Base-by-base conservation (phyloP, 2,329 filamentous ascomycete species). In the Calonectria fujianensis region DNA sequence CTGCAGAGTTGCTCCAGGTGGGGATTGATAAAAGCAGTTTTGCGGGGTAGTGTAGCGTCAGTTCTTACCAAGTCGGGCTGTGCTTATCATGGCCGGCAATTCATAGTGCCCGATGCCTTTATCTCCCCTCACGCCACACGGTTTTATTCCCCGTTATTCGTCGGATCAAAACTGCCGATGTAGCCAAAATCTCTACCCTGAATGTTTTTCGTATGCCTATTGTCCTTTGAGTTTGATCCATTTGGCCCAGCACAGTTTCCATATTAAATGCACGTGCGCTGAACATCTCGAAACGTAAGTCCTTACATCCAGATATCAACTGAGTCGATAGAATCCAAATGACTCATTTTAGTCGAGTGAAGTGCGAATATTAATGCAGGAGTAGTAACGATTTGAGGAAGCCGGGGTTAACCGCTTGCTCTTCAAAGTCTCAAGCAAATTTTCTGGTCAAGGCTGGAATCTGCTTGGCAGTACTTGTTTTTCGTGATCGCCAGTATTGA, bases 151-250 rank as follows among this genome's bases (percentile, higher is more conserved):
- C 57, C 57, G 57, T 63, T 29, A 63, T 63, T 63, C 35, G 57
- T 63, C 57, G 57, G 57, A 63, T 29, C 57, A 63, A 63, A 63
- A 63, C 57, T 63, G 37, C 57, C 57, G 57, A 63, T 16, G 57
- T 18, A 20, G 20, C 57, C 57, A 63, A 20, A 63, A 83, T 51
- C 20, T 48, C 37, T 71, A 51, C n/a, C 31, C 8, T 41, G 37
- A 50, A 16, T 8, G 24, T 80, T 79, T 81, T 80, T 29, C 39
- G n/a, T 37, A 63, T 41, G 37, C 24, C 24, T 20, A 29, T 29
- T 37, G 57, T 13, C 1, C 24, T 29, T 41, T 41, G 57, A 18
- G 37, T 63, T 39, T 31, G 35, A 29, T 18, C 16, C 16, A 13
- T 37, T 20, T 31, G 57, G 11, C 24, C 57, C 35, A 41, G n/a